Conservation (phyloP, 805 yeast species). For the Wilhelminamyces savonicus region DNA sequence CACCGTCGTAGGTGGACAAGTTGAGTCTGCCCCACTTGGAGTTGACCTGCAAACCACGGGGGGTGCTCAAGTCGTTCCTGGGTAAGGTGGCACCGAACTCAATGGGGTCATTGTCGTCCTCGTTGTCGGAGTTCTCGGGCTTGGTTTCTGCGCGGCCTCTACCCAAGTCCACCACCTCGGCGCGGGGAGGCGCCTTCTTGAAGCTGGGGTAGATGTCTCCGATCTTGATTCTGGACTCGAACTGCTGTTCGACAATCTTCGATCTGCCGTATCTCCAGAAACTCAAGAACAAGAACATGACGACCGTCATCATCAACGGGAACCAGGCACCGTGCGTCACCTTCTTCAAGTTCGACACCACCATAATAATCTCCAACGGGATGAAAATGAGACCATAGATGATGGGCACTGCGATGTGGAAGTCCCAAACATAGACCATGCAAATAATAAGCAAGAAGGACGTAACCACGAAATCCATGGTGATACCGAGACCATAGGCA, state of each 20-base stretch:
- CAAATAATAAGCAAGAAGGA: slow-evolving; percentile 39
- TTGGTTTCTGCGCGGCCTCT: background rate
- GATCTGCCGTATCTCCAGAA: slow-evolving; percentile 47
- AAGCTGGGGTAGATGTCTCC: slow-evolving; percentile 28
- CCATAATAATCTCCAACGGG: slow-evolving; percentile 41
- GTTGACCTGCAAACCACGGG: slow-evolving; percentile 4
- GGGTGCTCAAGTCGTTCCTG: background rate
- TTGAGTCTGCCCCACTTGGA: slow-evolving; percentile 14
- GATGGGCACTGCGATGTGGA: slow-evolving; percentile 27
- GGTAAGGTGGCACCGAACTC: slow-evolving; percentile 1
- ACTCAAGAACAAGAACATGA: slow-evolving; percentile 29
- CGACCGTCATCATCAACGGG: slow-evolving; percentile 41
- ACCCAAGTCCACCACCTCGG: slow-evolving; percentile 13
- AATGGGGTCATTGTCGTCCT: background rate
- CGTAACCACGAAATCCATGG: slow-evolving; percentile 50
- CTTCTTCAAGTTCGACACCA: slow-evolving; percentile 45
- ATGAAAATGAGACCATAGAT: slow-evolving; percentile 34
- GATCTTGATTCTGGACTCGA: slow-evolving; percentile 23
- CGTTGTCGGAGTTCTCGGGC: background rate
- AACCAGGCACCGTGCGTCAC: slow-evolving; percentile 61
- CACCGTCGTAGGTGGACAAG: slow-evolving; percentile 24
- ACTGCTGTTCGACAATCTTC: slow-evolving; percentile 33
- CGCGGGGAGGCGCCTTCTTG: slow-evolving; percentile 5
- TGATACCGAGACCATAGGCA: slow-evolving; percentile 56
- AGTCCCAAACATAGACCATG: slow-evolving; percentile 40